Conservation (phyloP, 2,329 filamentous ascomycete genomes). For the Aspergillus sp. region DNA sequence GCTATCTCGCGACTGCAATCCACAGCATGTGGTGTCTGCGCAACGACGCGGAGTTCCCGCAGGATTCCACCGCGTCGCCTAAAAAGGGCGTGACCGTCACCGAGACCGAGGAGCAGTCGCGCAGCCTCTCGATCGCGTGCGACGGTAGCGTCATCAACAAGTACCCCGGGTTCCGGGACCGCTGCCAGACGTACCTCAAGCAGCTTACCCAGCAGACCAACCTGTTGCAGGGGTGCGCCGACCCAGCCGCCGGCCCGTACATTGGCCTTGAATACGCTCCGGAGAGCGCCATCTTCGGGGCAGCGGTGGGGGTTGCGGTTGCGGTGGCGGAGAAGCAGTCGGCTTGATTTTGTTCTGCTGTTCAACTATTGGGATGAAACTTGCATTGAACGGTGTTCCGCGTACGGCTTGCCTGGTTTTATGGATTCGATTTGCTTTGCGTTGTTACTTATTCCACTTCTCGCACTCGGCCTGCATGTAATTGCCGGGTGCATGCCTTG, state of each 20-base stretch:
- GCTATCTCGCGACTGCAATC: conserved; percentile 54
- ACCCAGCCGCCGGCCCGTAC: conserved; percentile 11
- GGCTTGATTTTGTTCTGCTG: background rate
- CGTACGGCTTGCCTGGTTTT: background rate
- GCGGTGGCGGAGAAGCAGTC: conserved; percentile 22
- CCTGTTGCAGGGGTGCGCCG: conserved; percentile 2
- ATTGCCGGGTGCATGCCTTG: too few species aligned
- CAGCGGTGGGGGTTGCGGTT: conserved; percentile 39
- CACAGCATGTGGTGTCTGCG: conserved; percentile 53
- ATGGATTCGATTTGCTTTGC: conserved; percentile 1
- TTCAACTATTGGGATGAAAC: background rate
- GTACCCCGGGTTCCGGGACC: conserved; percentile 39
- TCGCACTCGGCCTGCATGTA: conserved; percentile 7
- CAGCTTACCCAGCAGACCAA: conserved; percentile 27
- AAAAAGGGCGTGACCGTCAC: conserved; percentile 25
- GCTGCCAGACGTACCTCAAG: conserved; percentile 36
- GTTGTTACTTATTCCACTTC: conserved; percentile 1
- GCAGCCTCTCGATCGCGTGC: conserved; percentile 39
- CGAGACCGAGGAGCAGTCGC: conserved; percentile 20
- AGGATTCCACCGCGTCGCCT: conserved; percentile 12
- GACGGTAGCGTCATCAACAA: conserved; percentile 45
- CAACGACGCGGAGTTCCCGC: conserved; percentile 38
- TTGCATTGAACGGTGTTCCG: conserved; percentile 12
- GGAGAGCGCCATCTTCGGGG: conserved; percentile 38
- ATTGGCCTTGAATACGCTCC: conserved; percentile 34